phyloP scores from a whole-genome alignment of 257 asterid species.

The Solanum piurae region DNA sequence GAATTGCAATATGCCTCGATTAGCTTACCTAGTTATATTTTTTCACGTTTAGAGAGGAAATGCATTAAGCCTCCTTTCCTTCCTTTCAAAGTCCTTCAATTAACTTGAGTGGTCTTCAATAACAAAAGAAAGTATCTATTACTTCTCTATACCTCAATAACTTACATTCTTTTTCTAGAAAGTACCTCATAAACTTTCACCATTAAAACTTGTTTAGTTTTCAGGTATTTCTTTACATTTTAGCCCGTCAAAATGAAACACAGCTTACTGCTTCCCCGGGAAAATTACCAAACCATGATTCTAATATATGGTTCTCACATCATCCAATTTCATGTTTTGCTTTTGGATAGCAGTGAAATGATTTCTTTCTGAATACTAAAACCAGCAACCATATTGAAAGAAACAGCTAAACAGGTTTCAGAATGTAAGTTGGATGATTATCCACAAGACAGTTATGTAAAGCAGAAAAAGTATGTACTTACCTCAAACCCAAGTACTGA shows the following conservation, averaged over 20 bases:
- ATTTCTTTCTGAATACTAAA: neutral
- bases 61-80: neutral
- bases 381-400: neutral
- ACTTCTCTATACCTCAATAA: neutral
- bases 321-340: neutral
- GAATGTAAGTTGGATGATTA: neutral
- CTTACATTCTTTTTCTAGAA: neutral
- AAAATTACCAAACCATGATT: neutral
- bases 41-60: neutral
- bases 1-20: neutral
- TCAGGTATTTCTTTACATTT: neutral
- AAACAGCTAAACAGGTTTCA: neutral
- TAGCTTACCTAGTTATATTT: neutral
- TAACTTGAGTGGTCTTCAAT: neutral
- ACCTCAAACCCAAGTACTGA: slow-evolving; percentile 94
- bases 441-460: neutral
- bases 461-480: slow-evolving; percentile 2
- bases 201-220: neutral
- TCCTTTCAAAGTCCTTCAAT: neutral
- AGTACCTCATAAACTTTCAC: neutral
- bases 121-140: neutral
- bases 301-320: neutral
- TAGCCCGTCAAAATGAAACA: neutral
- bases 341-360: neutral
- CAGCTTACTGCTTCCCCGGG: neutral